phyloP scores from a whole-genome alignment of 257 asterid genomes.

The Schizonepeta tenuifolia region DNA sequence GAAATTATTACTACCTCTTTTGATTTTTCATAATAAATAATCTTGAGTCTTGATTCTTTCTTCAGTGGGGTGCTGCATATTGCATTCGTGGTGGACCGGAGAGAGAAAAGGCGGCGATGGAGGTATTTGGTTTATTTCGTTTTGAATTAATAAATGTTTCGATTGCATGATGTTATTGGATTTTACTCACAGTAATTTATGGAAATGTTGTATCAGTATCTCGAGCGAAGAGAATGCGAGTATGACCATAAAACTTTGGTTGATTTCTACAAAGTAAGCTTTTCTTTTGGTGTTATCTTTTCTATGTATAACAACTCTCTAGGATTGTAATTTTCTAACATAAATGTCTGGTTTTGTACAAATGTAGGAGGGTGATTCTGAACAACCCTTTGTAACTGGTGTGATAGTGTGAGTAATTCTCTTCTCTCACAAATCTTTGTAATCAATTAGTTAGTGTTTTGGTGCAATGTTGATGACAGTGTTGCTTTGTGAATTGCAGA shows the following conservation, averaged over 20 bases:
- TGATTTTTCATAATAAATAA: not conserved
- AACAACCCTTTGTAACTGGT: conserved; percentile 59
- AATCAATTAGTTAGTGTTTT: not conserved
- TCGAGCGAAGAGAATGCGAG: conserved; percentile 89
- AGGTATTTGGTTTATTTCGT: conserved; percentile 41
- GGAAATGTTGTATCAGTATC: conserved; percentile 49
- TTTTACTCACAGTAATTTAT: not conserved
- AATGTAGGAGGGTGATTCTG: conserved; percentile 68
- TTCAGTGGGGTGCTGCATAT: conserved; percentile 96
- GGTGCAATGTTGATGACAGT: not conserved
- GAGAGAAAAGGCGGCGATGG: conserved; percentile 80
- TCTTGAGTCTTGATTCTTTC: conserved; percentile 12
- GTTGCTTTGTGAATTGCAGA: conserved; percentile 40
- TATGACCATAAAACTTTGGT: conserved; percentile 77
- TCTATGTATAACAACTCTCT: not conserved
- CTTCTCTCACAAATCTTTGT: not conserved
- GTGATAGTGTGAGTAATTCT: conserved; percentile 72
- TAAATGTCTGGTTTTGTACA: not conserved
- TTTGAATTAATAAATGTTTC: not conserved
- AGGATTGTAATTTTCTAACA: not conserved
- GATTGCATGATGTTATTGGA: no score
- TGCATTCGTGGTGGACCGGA: conserved; percentile 85
- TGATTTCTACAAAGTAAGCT: conserved; percentile 67
- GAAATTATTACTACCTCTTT: not conserved
- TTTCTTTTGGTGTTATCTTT: not conserved